Conservation (phyloP, 1,284 basidiomycete genomes). For the Cryptococcus amylolentus region DNA sequence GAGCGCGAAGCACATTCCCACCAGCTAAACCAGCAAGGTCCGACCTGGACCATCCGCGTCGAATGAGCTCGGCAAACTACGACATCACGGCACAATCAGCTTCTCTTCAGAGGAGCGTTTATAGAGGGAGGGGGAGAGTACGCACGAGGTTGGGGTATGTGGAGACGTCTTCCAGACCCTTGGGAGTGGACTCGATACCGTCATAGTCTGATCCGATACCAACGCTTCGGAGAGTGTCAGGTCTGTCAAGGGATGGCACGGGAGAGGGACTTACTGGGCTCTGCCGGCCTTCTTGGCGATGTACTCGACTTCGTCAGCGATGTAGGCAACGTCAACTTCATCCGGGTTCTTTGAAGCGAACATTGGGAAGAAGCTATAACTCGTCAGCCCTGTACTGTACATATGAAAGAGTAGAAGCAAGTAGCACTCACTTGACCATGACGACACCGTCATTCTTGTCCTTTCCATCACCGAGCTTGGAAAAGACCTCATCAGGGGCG, state of each 20-base stretch:
- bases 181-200: conserved; percentile 60
- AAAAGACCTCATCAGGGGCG: conserved; percentile 73
- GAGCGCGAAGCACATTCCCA: conserved; percentile 73
- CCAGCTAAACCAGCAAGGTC: conserved; percentile 79
- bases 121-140: conserved; percentile 1
- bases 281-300: conserved; percentile 71
- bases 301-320: conserved; percentile 83
- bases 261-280: conserved; percentile 60
- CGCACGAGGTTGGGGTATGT: conserved; percentile 66
- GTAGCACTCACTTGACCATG: conserved; percentile 61
- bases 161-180: conserved; percentile 65
- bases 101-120: neutral
- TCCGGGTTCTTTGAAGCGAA: conserved; percentile 49
- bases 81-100: neutral
- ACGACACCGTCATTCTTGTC: conserved; percentile 74
- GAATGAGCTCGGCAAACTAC: conserved; percentile 76
- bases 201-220: conserved; percentile 72
- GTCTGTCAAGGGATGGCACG: neutral
- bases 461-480: conserved; percentile 60
- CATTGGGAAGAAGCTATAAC: conserved; percentile 41
- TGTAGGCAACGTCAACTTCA: conserved; percentile 61
- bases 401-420: neutral
- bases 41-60: conserved; percentile 71
- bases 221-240: conserved; percentile 42
- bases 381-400: neutral